Conservation (phyloP, 1,284 basidiomycete species). For the Cryptococcus maquisensis region DNA sequence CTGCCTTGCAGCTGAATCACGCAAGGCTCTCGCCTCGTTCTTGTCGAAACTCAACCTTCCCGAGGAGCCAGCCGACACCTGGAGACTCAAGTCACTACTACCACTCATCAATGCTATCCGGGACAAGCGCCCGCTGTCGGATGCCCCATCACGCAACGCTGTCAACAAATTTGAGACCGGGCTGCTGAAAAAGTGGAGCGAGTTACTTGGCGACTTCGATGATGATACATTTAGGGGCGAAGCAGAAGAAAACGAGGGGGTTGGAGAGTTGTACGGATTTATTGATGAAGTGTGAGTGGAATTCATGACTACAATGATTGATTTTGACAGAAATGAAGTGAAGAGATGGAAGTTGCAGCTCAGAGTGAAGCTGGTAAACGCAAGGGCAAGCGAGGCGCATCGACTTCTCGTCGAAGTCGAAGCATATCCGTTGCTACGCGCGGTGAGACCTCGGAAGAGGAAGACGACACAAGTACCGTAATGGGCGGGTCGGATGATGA, state of each 20-base stretch:
- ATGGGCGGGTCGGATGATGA: conserved; percentile 10
- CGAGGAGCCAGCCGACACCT: conserved; percentile 58
- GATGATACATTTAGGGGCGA: conserved; percentile 55
- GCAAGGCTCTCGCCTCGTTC: conserved; percentile 74
- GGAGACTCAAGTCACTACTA: conserved; percentile 60
- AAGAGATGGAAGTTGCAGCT: conserved; percentile 20
- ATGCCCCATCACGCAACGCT: conserved; percentile 65
- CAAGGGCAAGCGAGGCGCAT: conserved; percentile 4
- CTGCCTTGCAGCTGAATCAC: conserved; percentile 61
- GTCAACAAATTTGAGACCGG: conserved; percentile 62
- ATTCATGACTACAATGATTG: background rate
- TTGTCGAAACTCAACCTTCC: conserved; percentile 74
- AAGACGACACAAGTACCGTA: background rate
- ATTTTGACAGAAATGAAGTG: conserved; percentile 1
- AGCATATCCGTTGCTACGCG: background rate
- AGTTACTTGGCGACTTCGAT: conserved; percentile 60
- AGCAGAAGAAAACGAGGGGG: conserved; percentile 21
- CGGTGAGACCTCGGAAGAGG: background rate
- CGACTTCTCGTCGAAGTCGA: background rate
- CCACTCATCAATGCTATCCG: conserved; percentile 53
- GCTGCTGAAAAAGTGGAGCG: conserved; percentile 59
- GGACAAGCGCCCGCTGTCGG: conserved; percentile 68
- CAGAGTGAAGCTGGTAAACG: conserved; percentile 15
- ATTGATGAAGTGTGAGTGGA: conserved; percentile 46
- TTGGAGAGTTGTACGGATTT: conserved; percentile 25